Evolutionary conservation across 306 rosid genomes (phyloP).

Genomic region (Cicer arietinum): DNA sequence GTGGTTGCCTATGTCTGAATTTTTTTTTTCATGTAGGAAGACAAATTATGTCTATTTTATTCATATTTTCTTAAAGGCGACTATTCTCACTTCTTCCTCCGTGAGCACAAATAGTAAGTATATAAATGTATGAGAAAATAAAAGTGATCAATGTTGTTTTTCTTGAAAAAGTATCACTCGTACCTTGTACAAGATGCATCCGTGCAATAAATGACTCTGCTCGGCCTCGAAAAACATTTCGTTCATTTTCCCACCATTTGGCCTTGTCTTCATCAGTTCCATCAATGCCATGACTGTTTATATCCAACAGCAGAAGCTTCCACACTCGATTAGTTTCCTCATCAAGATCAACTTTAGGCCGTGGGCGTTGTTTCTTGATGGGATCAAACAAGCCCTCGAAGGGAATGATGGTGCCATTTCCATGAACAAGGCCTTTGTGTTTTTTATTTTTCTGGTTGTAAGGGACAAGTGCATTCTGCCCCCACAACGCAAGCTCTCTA

Average conservation of each 20-base stretch:
- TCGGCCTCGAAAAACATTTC: conserved; percentile 87
- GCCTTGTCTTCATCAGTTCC: conserved; percentile 85
- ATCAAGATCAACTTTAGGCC: conserved; percentile 94
- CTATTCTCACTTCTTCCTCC: conserved; percentile 23
- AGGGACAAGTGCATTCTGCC: conserved; percentile 63
- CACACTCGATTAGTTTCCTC: conserved; percentile 92
- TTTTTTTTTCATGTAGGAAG: conserved; percentile 7
- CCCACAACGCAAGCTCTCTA: conserved; percentile 50
- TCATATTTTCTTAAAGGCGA: conserved; percentile 1
- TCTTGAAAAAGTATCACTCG: conserved; percentile 34
- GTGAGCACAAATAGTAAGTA: conserved; percentile 5
- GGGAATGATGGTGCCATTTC: conserved; percentile 66
- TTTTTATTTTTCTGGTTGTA: conserved; percentile 52
- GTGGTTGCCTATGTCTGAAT: not conserved
- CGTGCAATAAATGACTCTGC: conserved; percentile 96
- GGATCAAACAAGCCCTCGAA: conserved; percentile 60
- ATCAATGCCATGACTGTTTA: conserved; percentile 87
- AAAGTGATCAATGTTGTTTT: conserved; percentile 15
- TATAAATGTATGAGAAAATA: conserved; percentile 24
- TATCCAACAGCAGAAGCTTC: conserved; percentile 87
- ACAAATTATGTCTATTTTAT: conserved; percentile 13
- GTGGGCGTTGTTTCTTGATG: conserved; percentile 67
- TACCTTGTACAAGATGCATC: conserved; percentile 99
- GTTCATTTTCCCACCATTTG: conserved; percentile 98
- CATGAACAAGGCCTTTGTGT: conserved; percentile 53